A percentile compares a stretch with the other conserved stretches of the same genome.
Evolutionary conservation across 2,329 filamentous ascomycete genomes (phyloP).

Genomic region (Aspergillus tamarii): DNA sequence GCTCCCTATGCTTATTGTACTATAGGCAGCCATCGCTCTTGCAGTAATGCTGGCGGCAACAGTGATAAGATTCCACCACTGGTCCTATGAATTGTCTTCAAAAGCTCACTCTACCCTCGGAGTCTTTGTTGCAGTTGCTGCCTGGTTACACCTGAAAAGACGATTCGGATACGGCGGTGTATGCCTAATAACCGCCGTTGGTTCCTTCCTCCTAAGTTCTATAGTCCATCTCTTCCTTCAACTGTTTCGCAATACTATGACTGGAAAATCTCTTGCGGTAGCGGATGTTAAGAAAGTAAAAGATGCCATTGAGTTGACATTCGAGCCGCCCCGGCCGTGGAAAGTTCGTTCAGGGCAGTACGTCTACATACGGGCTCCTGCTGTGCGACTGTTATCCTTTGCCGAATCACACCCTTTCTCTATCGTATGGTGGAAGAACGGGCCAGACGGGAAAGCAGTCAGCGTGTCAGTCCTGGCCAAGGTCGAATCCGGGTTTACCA

Average conservation of each 20-base stretch:
- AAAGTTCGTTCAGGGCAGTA: conserved; percentile 16
- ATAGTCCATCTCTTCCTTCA: conserved; percentile 1
- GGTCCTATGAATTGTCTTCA: conserved; percentile 4
- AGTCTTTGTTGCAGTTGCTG: neutral
- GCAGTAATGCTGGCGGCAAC: neutral
- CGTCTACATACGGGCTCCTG: conserved; percentile 13
- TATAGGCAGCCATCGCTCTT: conserved; percentile 2
- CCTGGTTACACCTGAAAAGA: conserved; percentile 3
- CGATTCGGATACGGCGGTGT: neutral
- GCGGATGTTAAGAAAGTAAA: conserved; percentile 8
- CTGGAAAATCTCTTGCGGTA: conserved; percentile 2
- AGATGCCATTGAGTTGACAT: conserved; percentile 14
- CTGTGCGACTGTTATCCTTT: conserved; percentile 10
- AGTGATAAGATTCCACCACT: neutral
- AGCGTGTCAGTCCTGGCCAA: conserved; percentile 6
- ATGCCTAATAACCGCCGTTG: neutral
- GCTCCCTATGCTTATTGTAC: too few relatives aligned
- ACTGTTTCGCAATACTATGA: neutral
- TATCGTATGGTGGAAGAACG: conserved; percentile 13
- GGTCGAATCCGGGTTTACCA: conserved; percentile 7
- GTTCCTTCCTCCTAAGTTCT: neutral
- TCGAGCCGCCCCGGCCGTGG: conserved; percentile 12
- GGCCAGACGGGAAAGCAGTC: conserved; percentile 8
- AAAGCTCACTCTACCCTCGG: conserved; percentile 5
- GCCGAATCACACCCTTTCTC: conserved; percentile 16